Conservation (phyloP, 805 yeast species). For the Myxozyma geophila region DNA sequence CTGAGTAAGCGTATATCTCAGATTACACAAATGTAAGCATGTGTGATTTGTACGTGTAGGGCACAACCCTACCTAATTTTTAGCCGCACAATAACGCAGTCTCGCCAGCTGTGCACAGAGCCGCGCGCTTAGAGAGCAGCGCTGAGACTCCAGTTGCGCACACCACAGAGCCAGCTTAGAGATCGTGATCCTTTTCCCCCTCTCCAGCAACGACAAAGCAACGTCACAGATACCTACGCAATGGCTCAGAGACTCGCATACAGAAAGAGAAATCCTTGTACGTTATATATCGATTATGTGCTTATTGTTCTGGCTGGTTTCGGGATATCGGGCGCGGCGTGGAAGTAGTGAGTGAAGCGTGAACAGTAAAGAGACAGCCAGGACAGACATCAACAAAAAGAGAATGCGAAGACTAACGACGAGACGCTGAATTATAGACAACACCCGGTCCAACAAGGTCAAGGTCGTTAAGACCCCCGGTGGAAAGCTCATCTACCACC, state of each 20-base stretch:
- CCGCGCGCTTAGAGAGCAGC: constrained; percentile 8
- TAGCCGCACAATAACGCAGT: constrained; percentile 16
- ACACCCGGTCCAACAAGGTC: constrained; percentile 99
- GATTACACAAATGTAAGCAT: not conserved
- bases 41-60: constrained; percentile 10
- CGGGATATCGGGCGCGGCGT: not conserved
- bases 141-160: constrained; percentile 1
- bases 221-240: constrained; percentile 42
- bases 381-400: not conserved
- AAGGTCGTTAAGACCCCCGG: constrained; percentile 99
- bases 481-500: constrained; percentile 98
- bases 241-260: constrained; percentile 99
- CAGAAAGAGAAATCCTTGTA: constrained; percentile 99
- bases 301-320: not conserved
- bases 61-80: constrained; percentile 12
- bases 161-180: not conserved
- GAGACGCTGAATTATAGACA: constrained; percentile 62
- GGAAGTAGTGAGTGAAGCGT: not conserved
- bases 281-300: constrained; percentile 53
- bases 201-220: constrained; percentile 15
- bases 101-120: constrained; percentile 7
- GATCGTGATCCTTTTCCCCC: not conserved
- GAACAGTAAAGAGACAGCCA: not conserved
- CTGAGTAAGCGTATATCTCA: not conserved
- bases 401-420: constrained; percentile 39